Evolutionary conservation across 352 stramenopile genomes (phyloP).

Genomic region (Phytopythium aichiense): DNA sequence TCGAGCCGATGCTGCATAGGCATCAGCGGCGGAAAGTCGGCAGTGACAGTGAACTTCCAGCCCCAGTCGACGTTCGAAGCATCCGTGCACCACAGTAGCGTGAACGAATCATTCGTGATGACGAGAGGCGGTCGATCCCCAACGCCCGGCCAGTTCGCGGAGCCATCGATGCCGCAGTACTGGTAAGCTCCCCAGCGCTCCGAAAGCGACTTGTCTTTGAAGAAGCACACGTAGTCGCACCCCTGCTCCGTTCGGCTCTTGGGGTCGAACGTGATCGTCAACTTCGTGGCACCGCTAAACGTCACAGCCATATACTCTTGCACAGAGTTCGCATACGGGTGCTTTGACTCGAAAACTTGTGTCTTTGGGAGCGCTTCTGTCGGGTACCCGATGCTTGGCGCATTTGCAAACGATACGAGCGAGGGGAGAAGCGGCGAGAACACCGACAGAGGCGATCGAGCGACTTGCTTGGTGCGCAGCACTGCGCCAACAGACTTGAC

Average conservation of each 20-base stretch:
- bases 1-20: slow-evolving; percentile 45
- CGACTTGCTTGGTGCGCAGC: slow-evolving; percentile 19
- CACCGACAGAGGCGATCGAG: slow-evolving; percentile 5
- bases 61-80: slow-evolving; percentile 87
- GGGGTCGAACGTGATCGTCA: slow-evolving; percentile 74
- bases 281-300: slow-evolving; percentile 55
- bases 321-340: slow-evolving; percentile 81
- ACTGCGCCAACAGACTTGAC: slow-evolving; percentile 46
- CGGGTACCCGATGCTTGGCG: slow-evolving; percentile 32
- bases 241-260: slow-evolving; percentile 56
- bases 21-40: slow-evolving; percentile 45
- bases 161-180: slow-evolving; percentile 62
- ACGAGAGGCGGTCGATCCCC: slow-evolving; percentile 56
- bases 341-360: slow-evolving; percentile 79
- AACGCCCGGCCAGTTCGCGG: slow-evolving; percentile 79
- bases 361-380: slow-evolving; percentile 44
- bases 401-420: slow-evolving; percentile 43
- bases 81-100: slow-evolving; percentile 82
- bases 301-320: slow-evolving; percentile 77
- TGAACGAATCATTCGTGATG: slow-evolving; percentile 76
- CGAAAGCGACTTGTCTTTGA: slow-evolving; percentile 70
- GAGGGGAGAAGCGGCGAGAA: slow-evolving; percentile 25
- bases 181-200: slow-evolving; percentile 58
- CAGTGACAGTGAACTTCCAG: slow-evolving; percentile 74
- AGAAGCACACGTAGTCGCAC: slow-evolving; percentile 85